Base-by-base conservation (phyloP, 441 rosid species). In the Pelargonium fulgidum region DNA sequence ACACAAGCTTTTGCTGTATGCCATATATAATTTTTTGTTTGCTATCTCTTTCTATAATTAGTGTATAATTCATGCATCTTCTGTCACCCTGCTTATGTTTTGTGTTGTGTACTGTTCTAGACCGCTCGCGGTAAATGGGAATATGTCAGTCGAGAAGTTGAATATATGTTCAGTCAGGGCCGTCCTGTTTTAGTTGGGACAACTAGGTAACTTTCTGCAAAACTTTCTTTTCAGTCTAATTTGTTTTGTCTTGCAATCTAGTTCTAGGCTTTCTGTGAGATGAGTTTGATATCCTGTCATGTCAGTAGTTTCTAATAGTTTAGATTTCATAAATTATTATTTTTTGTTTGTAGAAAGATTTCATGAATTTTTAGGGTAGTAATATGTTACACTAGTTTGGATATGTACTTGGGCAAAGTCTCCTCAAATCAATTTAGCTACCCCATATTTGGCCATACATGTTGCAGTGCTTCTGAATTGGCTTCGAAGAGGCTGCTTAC, bases 161-260 rank as follows among this genome's bases (percentile, higher is more conserved):
- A 88, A 78, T 80, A 80, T 84, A 93, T 93, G 96, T 93, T 91
- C 77, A 81, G 87, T 70, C 89, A 84, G 75, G 98, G 98, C 58
- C 93, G 98, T 47, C 98, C 98, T 48, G 94, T 93, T 86, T 86
- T 93, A 82, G 98, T 91, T 67, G 98, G 98, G 70, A 93, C 94
- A 33, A 93, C 98, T 68, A 93, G 97, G 98, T 91, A 81, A 75
- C 41, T 74, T 54, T 72, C 56, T 72, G 39, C 9, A 58, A 66
- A 39, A 7, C 39, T 65, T 41, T 67, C 44, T 64, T 19, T 39
- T 61, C 58, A 14, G 14, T 70, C 36, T 4, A 10, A 54, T 54
- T 36, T 48, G 24, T 7, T 48, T 42, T 58, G 73, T 66, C 7
- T 19, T 22, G 69, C 16, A 47, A 36, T 58, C 48, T 42, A 16